phyloP scores from a whole-genome alignment of 2,329 filamentous ascomycete species.

The Pleoardoris graminearum region DNA sequence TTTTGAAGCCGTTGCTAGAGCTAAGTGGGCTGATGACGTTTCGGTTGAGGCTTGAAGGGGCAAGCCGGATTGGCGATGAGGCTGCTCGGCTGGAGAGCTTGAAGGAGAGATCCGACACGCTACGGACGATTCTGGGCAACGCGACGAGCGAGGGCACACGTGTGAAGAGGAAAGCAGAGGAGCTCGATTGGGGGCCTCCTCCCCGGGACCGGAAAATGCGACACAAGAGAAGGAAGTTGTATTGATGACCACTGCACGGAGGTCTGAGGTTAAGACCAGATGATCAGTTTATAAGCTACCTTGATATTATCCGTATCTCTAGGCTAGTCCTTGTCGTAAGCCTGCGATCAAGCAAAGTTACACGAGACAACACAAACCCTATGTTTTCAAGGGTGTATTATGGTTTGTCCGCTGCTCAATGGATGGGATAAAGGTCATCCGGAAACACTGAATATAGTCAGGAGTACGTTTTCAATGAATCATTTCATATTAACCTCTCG shows the following conservation, averaged over 20 bases:
- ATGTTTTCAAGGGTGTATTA: too few species aligned
- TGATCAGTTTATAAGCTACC: too few species aligned
- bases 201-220: not conserved
- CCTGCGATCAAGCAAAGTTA: too few species aligned
- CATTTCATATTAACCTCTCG: too few species aligned
- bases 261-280: not conserved
- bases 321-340: too few species aligned
- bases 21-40: not conserved
- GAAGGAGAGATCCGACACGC: not conserved
- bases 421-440: too few species aligned
- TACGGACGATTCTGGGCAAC: not conserved
- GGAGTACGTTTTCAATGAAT: too few species aligned
- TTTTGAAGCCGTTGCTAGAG: not conserved
- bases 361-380: too few species aligned
- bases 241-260: not conserved
- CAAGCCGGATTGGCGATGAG: not conserved
- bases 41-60: not conserved
- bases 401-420: too few species aligned
- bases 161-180: not conserved
- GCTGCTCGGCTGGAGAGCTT: not conserved
- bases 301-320: too few species aligned
- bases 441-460: too few species aligned
- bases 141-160: not conserved
- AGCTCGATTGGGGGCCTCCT: not conserved
- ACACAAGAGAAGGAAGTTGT: not conserved